Conservation (phyloP, 2,329 filamentous ascomycete genomes). For the Fusarium ramigenum region DNA sequence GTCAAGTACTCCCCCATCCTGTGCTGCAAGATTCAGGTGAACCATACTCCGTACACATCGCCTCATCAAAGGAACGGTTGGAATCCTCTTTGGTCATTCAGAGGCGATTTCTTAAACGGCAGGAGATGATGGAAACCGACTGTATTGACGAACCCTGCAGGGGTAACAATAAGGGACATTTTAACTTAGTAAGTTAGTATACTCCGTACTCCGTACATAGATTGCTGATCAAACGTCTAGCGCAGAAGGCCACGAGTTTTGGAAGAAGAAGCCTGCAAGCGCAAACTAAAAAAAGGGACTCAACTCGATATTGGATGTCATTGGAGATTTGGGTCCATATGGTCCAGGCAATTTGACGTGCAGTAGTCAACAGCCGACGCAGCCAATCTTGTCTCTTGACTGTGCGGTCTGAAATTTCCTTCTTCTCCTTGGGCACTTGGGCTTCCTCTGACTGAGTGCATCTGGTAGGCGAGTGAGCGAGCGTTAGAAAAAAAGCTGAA, state of each 20-base stretch:
- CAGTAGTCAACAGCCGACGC: conserved; percentile 27
- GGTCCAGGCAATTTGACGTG: conserved; percentile 39
- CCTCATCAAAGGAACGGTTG: conserved; percentile 21
- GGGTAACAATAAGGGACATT: neutral
- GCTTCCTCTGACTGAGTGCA: neutral
- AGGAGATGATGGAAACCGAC: conserved; percentile 17
- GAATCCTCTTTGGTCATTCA: conserved; percentile 21
- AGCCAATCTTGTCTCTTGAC: conserved; percentile 15
- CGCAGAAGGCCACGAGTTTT: conserved; percentile 11
- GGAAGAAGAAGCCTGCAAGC: neutral
- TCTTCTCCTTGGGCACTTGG: neutral
- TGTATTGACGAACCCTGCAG: conserved; percentile 30
- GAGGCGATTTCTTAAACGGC: conserved; percentile 21
- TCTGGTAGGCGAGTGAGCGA: conserved; percentile 6
- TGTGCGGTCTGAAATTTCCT: conserved; percentile 3
- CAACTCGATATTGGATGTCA: neutral
- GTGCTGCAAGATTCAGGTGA: conserved; percentile 38
- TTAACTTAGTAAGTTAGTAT: neutral
- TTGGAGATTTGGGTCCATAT: conserved; percentile 9
- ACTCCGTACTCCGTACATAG: neutral
- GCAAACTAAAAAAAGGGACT: conserved; percentile 35
- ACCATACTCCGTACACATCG: conserved; percentile 1
- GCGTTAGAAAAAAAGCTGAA: conserved; percentile 32
- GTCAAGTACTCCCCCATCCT: neutral
- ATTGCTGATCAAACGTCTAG: conserved; percentile 12